Percentiles rank a stretch among this genome's conserved stretches.
Conservation (phyloP, 495 filamentous ascomycete species). For the Trichodelitschia bisporula region DNA sequence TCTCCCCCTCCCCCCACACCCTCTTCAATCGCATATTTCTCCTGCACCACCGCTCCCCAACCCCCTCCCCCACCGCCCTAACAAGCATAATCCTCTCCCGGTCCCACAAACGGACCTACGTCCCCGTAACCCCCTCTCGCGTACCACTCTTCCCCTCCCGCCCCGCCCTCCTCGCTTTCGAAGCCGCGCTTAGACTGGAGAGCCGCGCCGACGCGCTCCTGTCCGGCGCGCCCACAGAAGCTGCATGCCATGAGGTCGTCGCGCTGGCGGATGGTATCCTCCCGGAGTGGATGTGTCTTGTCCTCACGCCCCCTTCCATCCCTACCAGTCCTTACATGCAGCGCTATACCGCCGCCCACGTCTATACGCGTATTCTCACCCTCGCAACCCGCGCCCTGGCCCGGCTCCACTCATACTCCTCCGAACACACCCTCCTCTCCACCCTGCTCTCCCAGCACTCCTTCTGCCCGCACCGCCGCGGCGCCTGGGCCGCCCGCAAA, state of each 20-base stretch:
- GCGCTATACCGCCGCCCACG: slow-evolving; percentile 77
- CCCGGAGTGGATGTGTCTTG: not conserved
- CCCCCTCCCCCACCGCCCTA: slow-evolving; percentile 93
- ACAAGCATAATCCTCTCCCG: slow-evolving; percentile 87
- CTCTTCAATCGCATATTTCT: slow-evolving; percentile 87
- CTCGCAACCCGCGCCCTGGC: slow-evolving; percentile 66
- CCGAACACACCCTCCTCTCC: slow-evolving; percentile 48
- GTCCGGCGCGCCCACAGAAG: slow-evolving; percentile 40
- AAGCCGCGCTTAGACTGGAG: slow-evolving; percentile 63
- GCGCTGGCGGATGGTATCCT: not conserved
- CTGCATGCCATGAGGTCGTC: slow-evolving; percentile 39
- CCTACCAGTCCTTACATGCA: slow-evolving; percentile 74
- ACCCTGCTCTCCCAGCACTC: slow-evolving; percentile 61
- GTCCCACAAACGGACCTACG: slow-evolving; percentile 68
- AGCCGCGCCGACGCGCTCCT: slow-evolving; percentile 62
- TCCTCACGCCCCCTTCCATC: too few species aligned
- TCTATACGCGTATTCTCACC: slow-evolving; percentile 81
- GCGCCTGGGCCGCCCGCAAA: slow-evolving; percentile 90
- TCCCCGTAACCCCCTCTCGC: too few species aligned
- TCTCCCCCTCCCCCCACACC: slow-evolving; percentile 45
- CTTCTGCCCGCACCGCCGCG: slow-evolving; percentile 66
- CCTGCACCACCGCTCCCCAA: slow-evolving; percentile 86
- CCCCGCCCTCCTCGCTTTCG: slow-evolving; percentile 57
- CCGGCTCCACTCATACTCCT: slow-evolving; percentile 52
- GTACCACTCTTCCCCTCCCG: slow-evolving; percentile 70